Evolutionary conservation across 2,329 filamentous ascomycete species (phyloP).

Genomic region (Apiospora aurea): DNA sequence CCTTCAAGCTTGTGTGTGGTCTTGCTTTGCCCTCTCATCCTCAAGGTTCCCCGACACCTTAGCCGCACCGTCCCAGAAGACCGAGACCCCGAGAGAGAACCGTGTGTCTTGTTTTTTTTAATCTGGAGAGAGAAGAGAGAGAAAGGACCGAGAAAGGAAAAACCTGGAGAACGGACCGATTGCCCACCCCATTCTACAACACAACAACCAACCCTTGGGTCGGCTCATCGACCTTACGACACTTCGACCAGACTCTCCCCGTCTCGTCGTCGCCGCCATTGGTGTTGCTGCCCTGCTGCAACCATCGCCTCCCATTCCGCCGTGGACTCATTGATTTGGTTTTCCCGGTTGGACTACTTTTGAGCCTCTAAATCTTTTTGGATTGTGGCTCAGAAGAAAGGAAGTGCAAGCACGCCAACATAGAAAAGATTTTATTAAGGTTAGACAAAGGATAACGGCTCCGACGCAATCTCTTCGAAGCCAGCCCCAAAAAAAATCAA

Average conservation of each 20-base stretch:
- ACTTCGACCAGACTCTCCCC: background rate
- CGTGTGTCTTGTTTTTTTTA: background rate
- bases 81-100: background rate
- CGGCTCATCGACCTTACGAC: background rate
- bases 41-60: background rate
- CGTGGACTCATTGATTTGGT: constrained; percentile 25
- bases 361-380: background rate
- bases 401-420: background rate
- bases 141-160: background rate
- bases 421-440: background rate
- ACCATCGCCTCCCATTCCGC: background rate
- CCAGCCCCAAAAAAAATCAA: background rate
- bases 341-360: constrained; percentile 23
- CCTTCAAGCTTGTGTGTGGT: constrained; percentile 9
- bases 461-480: constrained; percentile 12
- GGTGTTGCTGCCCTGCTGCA: background rate
- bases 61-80: background rate
- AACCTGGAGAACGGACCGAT: constrained; percentile 12
- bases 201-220: background rate
- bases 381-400: constrained; percentile 9
- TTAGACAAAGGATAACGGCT: constrained; percentile 21
- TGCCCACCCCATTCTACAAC: background rate
- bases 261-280: background rate
- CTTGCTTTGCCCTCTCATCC: background rate
- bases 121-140: background rate